phyloP scores from a whole-genome alignment of 2,329 filamentous ascomycete genomes.

The Leptographium radiaticola region DNA sequence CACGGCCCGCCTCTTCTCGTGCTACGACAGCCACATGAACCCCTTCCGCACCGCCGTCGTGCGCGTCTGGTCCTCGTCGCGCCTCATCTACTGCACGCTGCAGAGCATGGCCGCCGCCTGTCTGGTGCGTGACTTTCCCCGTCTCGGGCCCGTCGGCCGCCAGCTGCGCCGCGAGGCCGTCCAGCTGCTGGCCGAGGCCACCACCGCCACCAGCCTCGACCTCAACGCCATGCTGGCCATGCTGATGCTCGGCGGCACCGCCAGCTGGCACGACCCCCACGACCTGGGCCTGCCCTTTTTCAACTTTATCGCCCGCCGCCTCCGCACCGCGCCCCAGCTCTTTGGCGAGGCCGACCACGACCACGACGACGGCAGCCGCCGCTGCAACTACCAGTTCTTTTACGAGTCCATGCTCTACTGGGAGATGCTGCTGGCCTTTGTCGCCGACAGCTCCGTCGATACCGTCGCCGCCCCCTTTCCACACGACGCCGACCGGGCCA shows the following conservation, averaged over 20 bases:
- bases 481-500: background rate
- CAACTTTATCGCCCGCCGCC: conserved; percentile 28
- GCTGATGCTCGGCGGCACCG: conserved; percentile 39
- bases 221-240: conserved; percentile 36
- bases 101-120: conserved; percentile 46
- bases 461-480: background rate
- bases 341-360: background rate
- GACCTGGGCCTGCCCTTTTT: conserved; percentile 40
- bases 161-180: conserved; percentile 39
- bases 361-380: background rate
- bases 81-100: conserved; percentile 39
- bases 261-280: conserved; percentile 40
- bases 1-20: conserved; percentile 40
- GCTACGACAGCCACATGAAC: conserved; percentile 41
- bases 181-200: conserved; percentile 33
- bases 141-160: conserved; percentile 33
- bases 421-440: conserved; percentile 45
- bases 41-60: conserved; percentile 39
- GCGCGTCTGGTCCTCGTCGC: conserved; percentile 22
- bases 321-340: conserved; percentile 12
- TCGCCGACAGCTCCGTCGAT: conserved; percentile 25
- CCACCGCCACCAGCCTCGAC: conserved; percentile 30
- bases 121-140: conserved; percentile 37
- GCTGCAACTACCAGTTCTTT: conserved; percentile 26
- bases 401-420: conserved; percentile 42